These are phyloP conservation scores for Murraya koenigii DNA, from an alignment of 345 rosid genomes.

Conservation along the genomic window DNA sequence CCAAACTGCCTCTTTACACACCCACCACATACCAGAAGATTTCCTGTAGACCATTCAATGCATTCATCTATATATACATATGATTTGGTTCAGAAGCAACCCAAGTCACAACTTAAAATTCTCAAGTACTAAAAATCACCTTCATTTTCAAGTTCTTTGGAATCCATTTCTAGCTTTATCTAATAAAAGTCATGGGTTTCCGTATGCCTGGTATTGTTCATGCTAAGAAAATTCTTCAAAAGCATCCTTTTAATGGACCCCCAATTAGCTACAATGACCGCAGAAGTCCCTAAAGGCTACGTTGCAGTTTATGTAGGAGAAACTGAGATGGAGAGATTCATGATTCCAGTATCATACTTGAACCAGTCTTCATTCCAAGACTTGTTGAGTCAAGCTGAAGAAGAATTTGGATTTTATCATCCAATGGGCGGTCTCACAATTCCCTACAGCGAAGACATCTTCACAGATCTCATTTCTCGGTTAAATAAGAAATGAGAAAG, in stretches of 20 bases:
- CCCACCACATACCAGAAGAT: background rate
- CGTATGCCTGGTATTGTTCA: background rate
- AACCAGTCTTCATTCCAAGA: background rate
- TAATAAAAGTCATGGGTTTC: slow-evolving; percentile 2
- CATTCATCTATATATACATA: slow-evolving; percentile 5
- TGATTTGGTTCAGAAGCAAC: background rate
- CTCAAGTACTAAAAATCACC: background rate
- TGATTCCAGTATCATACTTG: background rate
- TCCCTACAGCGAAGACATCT: slow-evolving; percentile 18
- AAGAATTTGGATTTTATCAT: background rate
- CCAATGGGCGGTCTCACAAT: background rate
- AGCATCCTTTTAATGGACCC: background rate
- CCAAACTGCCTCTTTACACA: background rate
- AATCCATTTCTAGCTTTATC: background rate
- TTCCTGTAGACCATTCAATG: background rate
- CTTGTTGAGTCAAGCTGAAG: background rate
- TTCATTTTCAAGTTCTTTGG: background rate
- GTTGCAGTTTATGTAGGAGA: background rate
- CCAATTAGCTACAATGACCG: background rate
- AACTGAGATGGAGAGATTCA: background rate
- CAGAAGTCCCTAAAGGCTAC: background rate
- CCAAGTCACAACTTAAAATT: background rate
- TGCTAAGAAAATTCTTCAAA: background rate
- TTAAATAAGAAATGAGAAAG: slow-evolving; percentile 12
- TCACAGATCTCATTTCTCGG: slow-evolving; percentile 34